Conservation (phyloP, 805 yeast genomes). For the Tetrapisispora namnaoensis region DNA sequence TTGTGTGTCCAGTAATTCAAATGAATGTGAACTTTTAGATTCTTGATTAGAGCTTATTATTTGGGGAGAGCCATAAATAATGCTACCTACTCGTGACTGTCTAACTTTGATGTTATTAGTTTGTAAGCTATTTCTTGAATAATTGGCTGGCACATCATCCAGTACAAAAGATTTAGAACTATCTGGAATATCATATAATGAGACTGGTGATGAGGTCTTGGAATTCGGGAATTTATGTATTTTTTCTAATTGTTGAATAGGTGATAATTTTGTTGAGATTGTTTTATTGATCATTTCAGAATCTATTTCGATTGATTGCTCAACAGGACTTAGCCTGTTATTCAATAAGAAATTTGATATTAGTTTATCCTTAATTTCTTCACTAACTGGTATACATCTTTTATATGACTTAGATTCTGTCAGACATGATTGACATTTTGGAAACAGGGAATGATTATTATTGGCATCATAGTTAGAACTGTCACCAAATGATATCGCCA, state of each 20-base stretch:
- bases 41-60: slow-evolving; percentile 10
- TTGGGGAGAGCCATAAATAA: slow-evolving; percentile 8
- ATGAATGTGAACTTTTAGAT: not conserved
- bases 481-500: slow-evolving; percentile 32
- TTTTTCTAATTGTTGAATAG: slow-evolving; percentile 5
- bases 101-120: not conserved
- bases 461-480: slow-evolving; percentile 2
- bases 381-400: slow-evolving; percentile 23
- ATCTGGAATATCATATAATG: not conserved
- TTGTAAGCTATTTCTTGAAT: not conserved
- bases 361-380: slow-evolving; percentile 20
- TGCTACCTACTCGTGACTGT: slow-evolving; percentile 5
- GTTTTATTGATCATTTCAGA: not conserved
- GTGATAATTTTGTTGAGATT: not conserved
- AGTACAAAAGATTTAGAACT: not conserved
- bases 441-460: slow-evolving; percentile 20
- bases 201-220: slow-evolving; percentile 1
- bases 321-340: not conserved
- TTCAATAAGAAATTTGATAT: slow-evolving; percentile 19
- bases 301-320: not conserved
- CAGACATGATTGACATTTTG: slow-evolving; percentile 19
- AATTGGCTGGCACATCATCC: not conserved
- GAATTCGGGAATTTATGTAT: slow-evolving; percentile 1
- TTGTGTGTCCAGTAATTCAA: not conserved
- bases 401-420: slow-evolving; percentile 5